Evolutionary conservation across 2,329 filamentous ascomycete species (phyloP).

Genomic region (Claviceps spartinae): DNA sequence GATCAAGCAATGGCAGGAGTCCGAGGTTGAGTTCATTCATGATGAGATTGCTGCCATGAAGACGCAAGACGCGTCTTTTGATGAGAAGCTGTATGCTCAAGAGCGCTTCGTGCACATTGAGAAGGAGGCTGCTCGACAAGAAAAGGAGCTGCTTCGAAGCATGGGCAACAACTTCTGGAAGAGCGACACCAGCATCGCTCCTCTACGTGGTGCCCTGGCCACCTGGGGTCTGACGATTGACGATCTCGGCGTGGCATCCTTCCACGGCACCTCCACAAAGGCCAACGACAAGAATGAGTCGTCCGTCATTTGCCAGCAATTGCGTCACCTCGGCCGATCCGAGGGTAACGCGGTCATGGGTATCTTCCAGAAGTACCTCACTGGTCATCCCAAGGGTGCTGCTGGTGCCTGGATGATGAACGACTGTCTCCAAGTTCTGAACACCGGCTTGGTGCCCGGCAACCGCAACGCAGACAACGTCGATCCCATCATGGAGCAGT

Average conservation of each 20-base stretch:
- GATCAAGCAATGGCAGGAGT: constrained; percentile 94
- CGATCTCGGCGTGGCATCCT: constrained; percentile 86
- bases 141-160: constrained; percentile 83
- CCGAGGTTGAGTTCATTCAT: constrained; percentile 81
- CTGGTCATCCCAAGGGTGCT: constrained; percentile 97
- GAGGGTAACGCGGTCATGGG: constrained; percentile 94
- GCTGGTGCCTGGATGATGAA: constrained; percentile 99
- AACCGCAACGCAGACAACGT: constrained; percentile 98
- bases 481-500: constrained; percentile 91
- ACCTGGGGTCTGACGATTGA: constrained; percentile 98
- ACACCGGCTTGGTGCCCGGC: constrained; percentile 84
- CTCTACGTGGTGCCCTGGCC: constrained; percentile 85
- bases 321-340: constrained; percentile 83
- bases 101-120: constrained; percentile 80
- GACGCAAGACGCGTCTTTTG: constrained; percentile 57
- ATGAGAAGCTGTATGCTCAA: constrained; percentile 72
- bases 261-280: constrained; percentile 97
- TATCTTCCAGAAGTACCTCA: constrained; percentile 99
- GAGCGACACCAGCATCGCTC: constrained; percentile 82
- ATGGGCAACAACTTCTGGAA: constrained; percentile 99
- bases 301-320: constrained; percentile 89
- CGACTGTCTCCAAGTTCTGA: constrained; percentile 88
- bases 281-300: constrained; percentile 99
- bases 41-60: constrained; percentile 90
- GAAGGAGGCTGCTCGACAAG: constrained; percentile 71